These are phyloP conservation scores for Sanghuangporus baumii DNA, from an alignment of 1,284 basidiomycete genomes.

Conservation along the genomic window DNA sequence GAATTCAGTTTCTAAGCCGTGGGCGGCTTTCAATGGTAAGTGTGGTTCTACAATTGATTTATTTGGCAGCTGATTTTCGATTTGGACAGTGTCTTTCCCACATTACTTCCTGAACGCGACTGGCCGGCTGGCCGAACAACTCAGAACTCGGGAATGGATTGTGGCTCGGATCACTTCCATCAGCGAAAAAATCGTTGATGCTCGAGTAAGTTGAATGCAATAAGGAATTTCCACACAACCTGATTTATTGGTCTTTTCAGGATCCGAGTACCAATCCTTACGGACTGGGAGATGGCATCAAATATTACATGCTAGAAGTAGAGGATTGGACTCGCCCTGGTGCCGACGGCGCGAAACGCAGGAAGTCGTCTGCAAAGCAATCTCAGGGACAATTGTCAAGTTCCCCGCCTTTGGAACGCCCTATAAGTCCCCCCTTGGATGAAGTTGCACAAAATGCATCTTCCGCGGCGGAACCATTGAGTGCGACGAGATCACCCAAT, in stretches of 20 bases:
- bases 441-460: conserved; percentile 5
- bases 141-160: conserved; percentile 88
- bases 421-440: conserved; percentile 16
- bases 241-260: conserved; percentile 30
- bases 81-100: conserved; percentile 76
- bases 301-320: conserved; percentile 90
- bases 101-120: conserved; percentile 94
- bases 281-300: conserved; percentile 83
- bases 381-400: conserved; percentile 16
- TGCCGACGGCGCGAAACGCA: conserved; percentile 48
- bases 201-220: conserved; percentile 47
- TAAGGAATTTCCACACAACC: background rate
- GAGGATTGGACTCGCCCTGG: conserved; percentile 85
- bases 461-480: conserved; percentile 17
- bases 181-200: conserved; percentile 78
- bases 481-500: conserved; percentile 17
- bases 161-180: conserved; percentile 89
- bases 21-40: conserved; percentile 16
- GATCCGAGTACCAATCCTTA: conserved; percentile 71
- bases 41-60: conserved; percentile 48
- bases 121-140: conserved; percentile 77
- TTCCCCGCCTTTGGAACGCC: conserved; percentile 17
- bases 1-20: conserved; percentile 87
- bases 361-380: conserved; percentile 40
- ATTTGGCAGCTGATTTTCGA: background rate